Evolutionary conservation across 805 yeast genomes (phyloP), one percentile per base, ranked within the genome.

Genomic region (Saccharomycopsis javanensis): DNA sequence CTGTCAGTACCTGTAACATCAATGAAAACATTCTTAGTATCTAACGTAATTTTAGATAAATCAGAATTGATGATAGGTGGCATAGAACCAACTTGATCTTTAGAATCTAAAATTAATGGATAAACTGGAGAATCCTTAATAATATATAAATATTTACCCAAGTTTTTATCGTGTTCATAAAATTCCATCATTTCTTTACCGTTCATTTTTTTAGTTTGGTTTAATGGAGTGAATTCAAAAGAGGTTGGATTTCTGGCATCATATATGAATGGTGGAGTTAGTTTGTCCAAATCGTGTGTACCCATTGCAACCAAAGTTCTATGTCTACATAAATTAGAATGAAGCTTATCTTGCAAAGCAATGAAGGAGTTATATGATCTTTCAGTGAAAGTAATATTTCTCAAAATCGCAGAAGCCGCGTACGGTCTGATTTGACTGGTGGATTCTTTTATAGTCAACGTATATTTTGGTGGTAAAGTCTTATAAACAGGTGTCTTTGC

Each of bases 301-400:
- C 99, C 99, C 79, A 92, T 90, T 54, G 99, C 98, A 57, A 94
- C 99, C 65, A 94, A 79, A 34, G 96, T 85, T 79, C 99, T 88
- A 73, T 92, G 88, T 77, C 99, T 92, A 73, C 99, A 92, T 67
- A 94, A 76, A 71, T 94, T 94, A 61, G 95, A 77, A 75, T 94
- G 99, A 64, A 94, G 78, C 72, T 94, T 94, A 72, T 94, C 99
- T 74, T 94, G 99, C 66, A 94, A 77, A 30, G 96, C 86, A 67
- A 94, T 92, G 77, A 94, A 94, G 4, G 98, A 91, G 59, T 90
- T 95, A 70, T 95, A 94, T 15, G 87, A 77, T 72, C 96, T 82
- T 68, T 85, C 85, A 59, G 86, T 87, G 72, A 94, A 91, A 51
- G 76, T 78, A 62, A 94, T 80, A 61, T 86, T 84, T 71, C 96